phyloP scores from a whole-genome alignment of 768 basidiomycete species.

The Omphalotus guepiniiformis region DNA sequence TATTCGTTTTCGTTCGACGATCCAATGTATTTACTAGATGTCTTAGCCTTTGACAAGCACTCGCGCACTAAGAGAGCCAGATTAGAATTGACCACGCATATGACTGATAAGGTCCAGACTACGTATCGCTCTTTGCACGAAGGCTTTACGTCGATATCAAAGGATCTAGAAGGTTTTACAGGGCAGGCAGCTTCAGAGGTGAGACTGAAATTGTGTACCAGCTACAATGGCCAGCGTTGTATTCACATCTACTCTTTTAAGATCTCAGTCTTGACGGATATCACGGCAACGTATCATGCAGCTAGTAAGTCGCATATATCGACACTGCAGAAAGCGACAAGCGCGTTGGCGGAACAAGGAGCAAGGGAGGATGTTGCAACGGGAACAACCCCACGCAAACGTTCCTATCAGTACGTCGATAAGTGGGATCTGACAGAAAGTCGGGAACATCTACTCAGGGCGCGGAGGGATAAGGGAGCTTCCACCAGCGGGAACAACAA shows the following conservation, averaged over 20 bases:
- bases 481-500: conserved; percentile 25
- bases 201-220: too few relatives aligned
- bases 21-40: conserved; percentile 4
- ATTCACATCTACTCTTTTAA: conserved; percentile 17
- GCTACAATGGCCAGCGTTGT: too few relatives aligned
- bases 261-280: conserved; percentile 38
- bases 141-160: conserved; percentile 45
- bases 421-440: conserved; percentile 67
- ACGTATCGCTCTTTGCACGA: conserved; percentile 50
- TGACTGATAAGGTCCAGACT: conserved; percentile 46
- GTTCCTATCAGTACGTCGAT: conserved; percentile 64
- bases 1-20: neutral
- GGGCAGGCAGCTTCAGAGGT: conserved; percentile 51
- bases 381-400: conserved; percentile 75
- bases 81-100: conserved; percentile 49
- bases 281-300: conserved; percentile 40
- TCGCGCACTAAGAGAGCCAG: conserved; percentile 64
- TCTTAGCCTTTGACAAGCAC: conserved; percentile 57
- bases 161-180: conserved; percentile 40
- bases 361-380: conserved; percentile 60
- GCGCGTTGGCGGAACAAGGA: conserved; percentile 52
- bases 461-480: conserved; percentile 37
- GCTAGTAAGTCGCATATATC: conserved; percentile 40
- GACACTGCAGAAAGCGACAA: conserved; percentile 45
- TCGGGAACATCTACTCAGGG: conserved; percentile 52